Base-by-base conservation (phyloP, 2,329 filamentous ascomycete genomes). In the Lasiodiplodia gonubiensis region DNA sequence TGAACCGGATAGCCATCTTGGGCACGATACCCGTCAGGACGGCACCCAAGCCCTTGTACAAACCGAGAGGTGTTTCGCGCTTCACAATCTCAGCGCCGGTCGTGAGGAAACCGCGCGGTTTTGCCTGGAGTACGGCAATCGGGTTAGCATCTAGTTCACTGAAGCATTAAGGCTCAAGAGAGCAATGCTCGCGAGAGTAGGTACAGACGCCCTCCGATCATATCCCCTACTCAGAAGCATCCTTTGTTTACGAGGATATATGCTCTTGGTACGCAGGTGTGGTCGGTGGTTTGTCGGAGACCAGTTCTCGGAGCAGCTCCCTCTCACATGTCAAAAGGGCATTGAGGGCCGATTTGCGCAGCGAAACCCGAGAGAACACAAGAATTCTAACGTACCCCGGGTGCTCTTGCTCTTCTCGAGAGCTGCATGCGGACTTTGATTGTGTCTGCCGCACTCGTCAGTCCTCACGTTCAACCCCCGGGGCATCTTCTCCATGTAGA, bases 391-490 rank as follows among this genome's bases (percentile, higher is more conserved):
- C 86, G 72, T 79, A 91, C 88, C 69, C 95, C 95, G 67, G 93
- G 93, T 69, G 89, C 87, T 72, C 91, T 88, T 60, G 92, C 93
- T 78, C 95, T 89, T 72, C 91, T 88, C 67, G 95, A 98, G 69
- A 99, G 90, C 83, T 99, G 95, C 96, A 99, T 99, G 74, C 95
- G 93, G 70, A 99, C 95, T 87, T 99, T 97, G 85, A 98, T 97
- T 69, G 94, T 97, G 81, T 97, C 93, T 92, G 69, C 33, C n/a
- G n/a, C 3, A 55, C 16, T 37, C 66, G 53, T 79, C 37, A 78
- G 74, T 23, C 18, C 35, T 67, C 39, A 10, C 7, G 21, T 30
- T 39, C 37, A 7, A 14, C 10, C 25, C 3, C 14, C 12, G 14
- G 16, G 2, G 14, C 10, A 10, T 4, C 25, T 30, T 39, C 30